A percentile compares a stretch with the other conserved stretches of the same genome.
These are phyloP conservation scores for Gossypium gossypioides DNA, from an alignment of 441 rosid species.

Conservation along the genomic window DNA sequence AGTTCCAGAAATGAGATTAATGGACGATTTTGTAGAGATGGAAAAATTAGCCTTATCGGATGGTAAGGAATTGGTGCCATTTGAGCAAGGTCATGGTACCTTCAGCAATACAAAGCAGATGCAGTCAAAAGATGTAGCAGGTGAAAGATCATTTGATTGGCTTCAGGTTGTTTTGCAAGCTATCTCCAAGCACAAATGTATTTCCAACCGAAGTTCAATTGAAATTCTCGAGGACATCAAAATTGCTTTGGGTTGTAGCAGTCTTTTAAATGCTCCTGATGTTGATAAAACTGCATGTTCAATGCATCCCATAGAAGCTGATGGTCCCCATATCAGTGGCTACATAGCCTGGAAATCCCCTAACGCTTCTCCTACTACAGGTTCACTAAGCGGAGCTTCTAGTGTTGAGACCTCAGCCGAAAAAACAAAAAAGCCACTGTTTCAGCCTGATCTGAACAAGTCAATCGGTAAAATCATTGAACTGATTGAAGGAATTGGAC, in stretches of 20 bases:
- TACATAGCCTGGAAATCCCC: constrained; percentile 39
- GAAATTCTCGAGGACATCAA: constrained; percentile 67
- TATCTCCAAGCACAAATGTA: constrained; percentile 45
- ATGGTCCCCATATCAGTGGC: constrained; percentile 23
- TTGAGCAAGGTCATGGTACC: constrained; percentile 14
- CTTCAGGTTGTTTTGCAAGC: constrained; percentile 81
- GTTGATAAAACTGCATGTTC: constrained; percentile 14
- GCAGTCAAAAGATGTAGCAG: constrained; percentile 15
- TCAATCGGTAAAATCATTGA: constrained; percentile 32
- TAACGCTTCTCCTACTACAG: constrained; percentile 4
- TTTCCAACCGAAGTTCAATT: constrained; percentile 39
- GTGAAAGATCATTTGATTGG: constrained; percentile 46
- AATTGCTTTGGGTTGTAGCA: constrained; percentile 57
- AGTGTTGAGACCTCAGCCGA: constrained; percentile 1
- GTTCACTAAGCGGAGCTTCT: constrained; percentile 17
- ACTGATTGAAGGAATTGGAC: constrained; percentile 32
- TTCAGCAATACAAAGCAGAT: constrained; percentile 12
- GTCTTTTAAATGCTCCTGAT: constrained; percentile 20
- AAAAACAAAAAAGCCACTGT: constrained; percentile 11
- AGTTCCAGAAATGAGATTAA: constrained; percentile 39
- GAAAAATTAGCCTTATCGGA: constrained; percentile 42
- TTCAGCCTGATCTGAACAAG: constrained; percentile 20
- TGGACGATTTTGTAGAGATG: constrained; percentile 51
- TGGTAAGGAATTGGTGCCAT: constrained; percentile 21
- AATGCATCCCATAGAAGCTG: constrained; percentile 15